Conservation (phyloP, 805 yeast genomes). For the Starmerella scarabaei region DNA sequence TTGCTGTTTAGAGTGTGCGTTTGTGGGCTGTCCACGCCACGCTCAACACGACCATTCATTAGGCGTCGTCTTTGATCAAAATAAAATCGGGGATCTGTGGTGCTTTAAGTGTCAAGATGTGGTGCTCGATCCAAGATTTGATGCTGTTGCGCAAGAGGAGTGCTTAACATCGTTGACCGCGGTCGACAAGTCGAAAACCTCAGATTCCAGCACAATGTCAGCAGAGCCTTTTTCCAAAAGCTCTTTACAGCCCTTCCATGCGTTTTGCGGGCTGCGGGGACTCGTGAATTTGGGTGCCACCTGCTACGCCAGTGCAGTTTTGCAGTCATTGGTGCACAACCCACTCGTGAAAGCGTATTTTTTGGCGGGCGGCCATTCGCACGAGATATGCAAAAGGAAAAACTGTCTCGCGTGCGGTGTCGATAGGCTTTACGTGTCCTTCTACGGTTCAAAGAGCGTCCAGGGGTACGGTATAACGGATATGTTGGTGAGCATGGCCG, state of each 20-base stretch:
- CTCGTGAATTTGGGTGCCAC: conserved; percentile 92
- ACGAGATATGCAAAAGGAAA: conserved; percentile 31
- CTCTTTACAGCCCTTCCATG: conserved; percentile 39
- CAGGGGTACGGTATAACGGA: conserved; percentile 73
- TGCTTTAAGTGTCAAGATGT: conserved; percentile 72
- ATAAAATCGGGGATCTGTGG: conserved; percentile 44
- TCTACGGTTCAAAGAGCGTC: conserved; percentile 49
- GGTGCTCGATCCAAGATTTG: conserved; percentile 38
- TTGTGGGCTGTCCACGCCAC: conserved; percentile 19
- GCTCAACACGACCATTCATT: conserved; percentile 33
- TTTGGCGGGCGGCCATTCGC: conserved; percentile 60
- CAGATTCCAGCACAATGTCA: no score
- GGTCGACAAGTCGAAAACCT: no score
- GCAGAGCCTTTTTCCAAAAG: no score
- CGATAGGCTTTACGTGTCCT: conserved; percentile 62
- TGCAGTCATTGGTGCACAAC: conserved; percentile 82
- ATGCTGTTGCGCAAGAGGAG: conserved; percentile 3
- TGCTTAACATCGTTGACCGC: no score
- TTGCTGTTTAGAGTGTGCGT: conserved; percentile 20
- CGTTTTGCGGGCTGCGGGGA: conserved; percentile 73
- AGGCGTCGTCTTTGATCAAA: conserved; percentile 50
- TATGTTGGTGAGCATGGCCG: conserved; percentile 76
- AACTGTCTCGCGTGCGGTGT: conserved; percentile 74
- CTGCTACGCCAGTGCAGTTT: conserved; percentile 88
- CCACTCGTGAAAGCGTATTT: conserved; percentile 73